Evolutionary conservation across 805 yeast genomes (phyloP), one percentile per base, ranked within the genome.

Genomic region (Alloascoidea hylecoeti): DNA sequence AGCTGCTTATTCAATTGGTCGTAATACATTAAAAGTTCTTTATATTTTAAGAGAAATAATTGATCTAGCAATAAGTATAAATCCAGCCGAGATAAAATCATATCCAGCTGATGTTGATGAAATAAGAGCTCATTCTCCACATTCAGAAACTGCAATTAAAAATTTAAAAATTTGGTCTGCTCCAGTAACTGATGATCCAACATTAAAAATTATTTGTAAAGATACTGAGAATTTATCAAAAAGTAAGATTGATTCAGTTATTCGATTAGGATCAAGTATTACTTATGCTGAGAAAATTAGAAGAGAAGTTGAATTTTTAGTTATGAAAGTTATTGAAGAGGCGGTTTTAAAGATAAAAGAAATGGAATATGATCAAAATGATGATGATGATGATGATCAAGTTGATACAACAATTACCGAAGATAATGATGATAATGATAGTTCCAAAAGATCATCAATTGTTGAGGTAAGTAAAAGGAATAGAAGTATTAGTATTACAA

Each of bases 211-310:
- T 12, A 57, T 86, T 16, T 68, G 78, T 1, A 72, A 65, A n/a
- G 95, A 86, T 48, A 81, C 95, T 0, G 72, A 75, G 42, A 51
- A 51, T 0, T 48, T 79, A 16, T 75, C 78, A 0, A 64, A 64
- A 37, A 72, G 69, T 14, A 88, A 88, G 53, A 66, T 83, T 2
- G 84, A 78, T 38, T 68, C 82, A 0, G 66, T 85, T 15, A 61
- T 73, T 14, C 63, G 96, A 49, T 63, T 82, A 39, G 77, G 83
- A 12, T 80, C 86, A 43, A 72, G 84, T 2, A 62, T 83, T 42
- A 73, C 78, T 39, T 85, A 79, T 52, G 75, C 82, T 15, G 79
- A 79, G 44, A 78, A 75, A 48, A 75, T 86, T 37, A 80, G 82
- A 38, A 71, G 68, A 38, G 95, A 88, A 54, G 81, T 85, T 3